These are phyloP conservation scores for Jaapia argillacea DNA, from an alignment of 768 basidiomycete genomes.

Conservation along the genomic window DNA sequence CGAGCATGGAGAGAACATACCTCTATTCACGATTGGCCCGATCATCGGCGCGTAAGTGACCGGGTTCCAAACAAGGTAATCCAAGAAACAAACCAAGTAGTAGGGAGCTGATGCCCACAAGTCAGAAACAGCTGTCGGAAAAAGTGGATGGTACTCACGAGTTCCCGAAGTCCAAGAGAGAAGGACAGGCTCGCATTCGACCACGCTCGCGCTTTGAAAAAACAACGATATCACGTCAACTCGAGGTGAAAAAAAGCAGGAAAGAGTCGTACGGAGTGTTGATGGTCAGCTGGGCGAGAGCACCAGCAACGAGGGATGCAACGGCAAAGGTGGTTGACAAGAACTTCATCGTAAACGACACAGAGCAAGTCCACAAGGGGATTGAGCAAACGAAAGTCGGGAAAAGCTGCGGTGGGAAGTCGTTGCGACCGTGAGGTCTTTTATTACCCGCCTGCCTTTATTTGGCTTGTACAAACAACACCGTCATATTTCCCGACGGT, in stretches of 20 bases:
- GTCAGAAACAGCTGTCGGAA: no score
- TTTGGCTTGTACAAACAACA: no score
- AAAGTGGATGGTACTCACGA: conserved; percentile 27
- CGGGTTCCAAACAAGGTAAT: neutral
- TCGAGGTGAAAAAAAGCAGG: conserved; percentile 2
- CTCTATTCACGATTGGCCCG: no score
- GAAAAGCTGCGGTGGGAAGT: conserved; percentile 11
- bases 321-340: conserved; percentile 26
- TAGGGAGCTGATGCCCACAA: conserved; percentile 51
- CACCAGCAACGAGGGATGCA: conserved; percentile 30
- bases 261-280: conserved; percentile 60
- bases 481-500: no score
- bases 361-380: conserved; percentile 17
- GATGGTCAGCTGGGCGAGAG: conserved; percentile 40
- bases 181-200: conserved; percentile 47
- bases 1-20: neutral
- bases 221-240: neutral
- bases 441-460: conserved; percentile 12
- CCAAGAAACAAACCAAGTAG: conserved; percentile 41
- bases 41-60: no score
- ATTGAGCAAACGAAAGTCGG: conserved; percentile 16
- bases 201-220: conserved; percentile 38
- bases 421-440: conserved; percentile 5
- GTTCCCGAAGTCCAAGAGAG: conserved; percentile 48
- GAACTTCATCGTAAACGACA: conserved; percentile 25